Conservation (phyloP, 2,329 filamentous ascomycete species). For the Monosporascus cannonballus region DNA sequence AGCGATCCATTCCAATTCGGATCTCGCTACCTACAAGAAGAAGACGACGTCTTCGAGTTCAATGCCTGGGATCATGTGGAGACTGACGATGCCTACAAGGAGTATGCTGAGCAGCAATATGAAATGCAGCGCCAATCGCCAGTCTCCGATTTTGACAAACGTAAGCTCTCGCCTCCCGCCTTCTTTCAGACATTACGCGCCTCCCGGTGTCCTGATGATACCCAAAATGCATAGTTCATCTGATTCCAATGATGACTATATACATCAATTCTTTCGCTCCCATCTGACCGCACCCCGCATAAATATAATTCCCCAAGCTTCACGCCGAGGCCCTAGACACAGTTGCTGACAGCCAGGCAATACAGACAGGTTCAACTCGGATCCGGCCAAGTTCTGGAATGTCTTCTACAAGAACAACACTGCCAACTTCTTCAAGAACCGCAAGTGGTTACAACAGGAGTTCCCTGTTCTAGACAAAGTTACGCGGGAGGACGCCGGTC, state of each 20-base stretch:
- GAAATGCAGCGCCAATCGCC: constrained; percentile 77
- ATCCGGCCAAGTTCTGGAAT: constrained; percentile 97
- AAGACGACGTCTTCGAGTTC: constrained; percentile 91
- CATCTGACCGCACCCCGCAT: constrained; percentile 50
- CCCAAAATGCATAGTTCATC: constrained; percentile 64
- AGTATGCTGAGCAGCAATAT: constrained; percentile 80
- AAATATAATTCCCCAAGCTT: constrained; percentile 3
- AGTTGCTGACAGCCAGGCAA: constrained; percentile 32
- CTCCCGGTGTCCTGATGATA: constrained; percentile 46
- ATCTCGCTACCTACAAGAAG: constrained; percentile 74
- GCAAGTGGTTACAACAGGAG: constrained; percentile 95
- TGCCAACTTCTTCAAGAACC: constrained; percentile 96
- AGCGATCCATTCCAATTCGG: constrained; percentile 95
- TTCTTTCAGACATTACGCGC: not conserved
- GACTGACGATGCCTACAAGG: constrained; percentile 80
- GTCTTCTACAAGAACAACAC: constrained; percentile 97
- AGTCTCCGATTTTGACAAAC: constrained; percentile 89
- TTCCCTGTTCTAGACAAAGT: constrained; percentile 82
- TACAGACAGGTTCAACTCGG: constrained; percentile 73
- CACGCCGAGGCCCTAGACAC: constrained; percentile 4
- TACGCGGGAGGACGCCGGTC: constrained; percentile 63
- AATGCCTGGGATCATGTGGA: constrained; percentile 99
- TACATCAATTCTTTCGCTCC: constrained; percentile 64
- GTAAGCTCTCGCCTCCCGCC: constrained; percentile 38
- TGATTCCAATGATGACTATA: constrained; percentile 58